Evolutionary conservation across 2,329 filamentous ascomycete species (phyloP), one percentile per base, ranked within the genome.

Genomic region (Curvularia lunata): DNA sequence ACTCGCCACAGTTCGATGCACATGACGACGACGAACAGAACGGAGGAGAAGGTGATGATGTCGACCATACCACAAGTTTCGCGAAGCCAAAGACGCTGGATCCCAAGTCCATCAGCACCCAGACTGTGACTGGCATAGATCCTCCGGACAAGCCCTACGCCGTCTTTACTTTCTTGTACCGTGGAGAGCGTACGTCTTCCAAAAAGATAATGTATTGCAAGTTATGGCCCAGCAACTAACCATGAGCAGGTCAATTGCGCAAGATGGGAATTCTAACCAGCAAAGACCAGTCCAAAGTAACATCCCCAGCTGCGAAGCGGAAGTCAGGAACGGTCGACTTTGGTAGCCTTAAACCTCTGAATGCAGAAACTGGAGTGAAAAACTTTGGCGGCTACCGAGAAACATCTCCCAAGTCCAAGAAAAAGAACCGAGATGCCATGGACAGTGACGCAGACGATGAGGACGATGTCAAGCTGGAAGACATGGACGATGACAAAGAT

Each of bases 91-190:
- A 97, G 83, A 90, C 92, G 1, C 83, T 97, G 52, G 96, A 98
- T 79, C 94, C 94, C 0, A 97, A 97, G 80, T 92, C 92, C 2
- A 99, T 99, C 73, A 98, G 93, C 73, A 99, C 95, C 2, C 95
- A 99, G 79, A 99, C 95, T 0, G 95, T 99, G n/a, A 98, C 95
- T 8, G 95, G 94, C 18, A 96, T 98, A 62, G 95, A 99, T 76
- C 91, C 92, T 0, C 92, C 93, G 19, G 94, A 98, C 62, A 95
- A 94, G 78, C 95, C 96, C 3, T 99, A 97, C 79, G 95, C 95
- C 4, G 89, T 91, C 8, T 99, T 99, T 77, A 98, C 96, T 27
- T 99, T 99, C 77, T 92, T 98, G 79, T 99, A 99, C 76, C 87
- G 95, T 60, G 95, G 95, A 75, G 91, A 97, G 75, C 90, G 94